phyloP scores from a whole-genome alignment of 768 basidiomycete genomes.

The Tulasnella calospora region DNA sequence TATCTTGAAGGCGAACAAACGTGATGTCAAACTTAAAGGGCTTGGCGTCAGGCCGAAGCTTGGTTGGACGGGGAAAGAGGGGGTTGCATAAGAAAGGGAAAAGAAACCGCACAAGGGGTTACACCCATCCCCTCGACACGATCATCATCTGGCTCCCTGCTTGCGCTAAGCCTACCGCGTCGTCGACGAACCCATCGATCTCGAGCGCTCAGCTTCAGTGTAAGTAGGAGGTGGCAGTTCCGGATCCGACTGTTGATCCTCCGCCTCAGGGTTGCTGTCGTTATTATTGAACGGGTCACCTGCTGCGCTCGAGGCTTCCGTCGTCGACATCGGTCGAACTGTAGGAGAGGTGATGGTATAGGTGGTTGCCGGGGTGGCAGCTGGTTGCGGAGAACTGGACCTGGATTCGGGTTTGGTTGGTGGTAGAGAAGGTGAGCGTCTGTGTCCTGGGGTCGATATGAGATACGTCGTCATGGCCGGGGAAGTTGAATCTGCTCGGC shows the following conservation, averaged over 20 bases:
- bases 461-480: background rate
- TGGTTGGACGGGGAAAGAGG: too few relatives aligned
- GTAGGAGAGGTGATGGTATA: background rate
- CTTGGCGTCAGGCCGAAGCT: too few relatives aligned
- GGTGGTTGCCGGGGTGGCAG: background rate
- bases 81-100: too few relatives aligned
- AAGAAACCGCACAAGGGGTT: too few relatives aligned
- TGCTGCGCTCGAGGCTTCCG: background rate
- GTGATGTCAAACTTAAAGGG: too few relatives aligned
- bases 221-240: background rate
- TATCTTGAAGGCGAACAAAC: too few relatives aligned
- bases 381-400: background rate
- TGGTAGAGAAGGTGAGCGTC: background rate
- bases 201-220: background rate
- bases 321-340: background rate
- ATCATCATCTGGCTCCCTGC: too few relatives aligned
- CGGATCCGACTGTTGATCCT: background rate
- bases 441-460: background rate
- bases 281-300: background rate
- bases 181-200: background rate
- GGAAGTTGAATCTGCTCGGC: background rate
- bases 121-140: too few relatives aligned
- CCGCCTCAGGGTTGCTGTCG: background rate
- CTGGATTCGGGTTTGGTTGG: background rate
- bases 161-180: too few relatives aligned